Evolutionary conservation across 345 rosid genomes (phyloP).

Genomic region (Rubroshorea leprosula): DNA sequence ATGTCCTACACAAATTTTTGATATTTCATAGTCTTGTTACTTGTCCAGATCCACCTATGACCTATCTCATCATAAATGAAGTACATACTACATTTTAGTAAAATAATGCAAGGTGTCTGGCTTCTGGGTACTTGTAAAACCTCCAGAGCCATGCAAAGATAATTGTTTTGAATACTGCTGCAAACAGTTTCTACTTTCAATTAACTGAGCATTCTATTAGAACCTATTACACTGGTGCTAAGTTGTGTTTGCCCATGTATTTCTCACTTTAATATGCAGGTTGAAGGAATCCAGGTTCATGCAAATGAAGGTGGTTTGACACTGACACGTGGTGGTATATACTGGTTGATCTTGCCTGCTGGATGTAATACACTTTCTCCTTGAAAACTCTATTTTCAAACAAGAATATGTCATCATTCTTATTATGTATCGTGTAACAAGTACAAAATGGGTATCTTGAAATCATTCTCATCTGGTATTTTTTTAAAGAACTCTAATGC

Average conservation of each 20-base stretch:
- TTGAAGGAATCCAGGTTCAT: constrained; percentile 91
- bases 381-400: constrained; percentile 15
- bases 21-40: too few relatives aligned
- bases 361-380: constrained; percentile 63
- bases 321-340: constrained; percentile 82
- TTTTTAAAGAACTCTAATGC: constrained; percentile 1
- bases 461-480: neutral
- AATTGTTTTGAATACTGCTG: too few relatives aligned
- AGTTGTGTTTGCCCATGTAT: neutral
- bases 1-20: too few relatives aligned
- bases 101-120: neutral
- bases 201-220: too few relatives aligned
- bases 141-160: too few relatives aligned
- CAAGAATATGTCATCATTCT: neutral
- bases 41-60: too few relatives aligned
- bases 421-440: neutral
- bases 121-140: neutral
- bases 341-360: constrained; percentile 93
- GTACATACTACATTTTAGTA: neutral
- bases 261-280: constrained; percentile 37
- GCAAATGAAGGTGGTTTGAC: constrained; percentile 96
- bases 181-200: too few relatives aligned
- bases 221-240: too few relatives aligned
- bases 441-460: neutral
- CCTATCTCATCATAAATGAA: too few relatives aligned